A percentile compares a stretch with the other conserved stretches of the same genome.
Conservation (phyloP, 148 eudicot species). For the Bassia scoparia region DNA sequence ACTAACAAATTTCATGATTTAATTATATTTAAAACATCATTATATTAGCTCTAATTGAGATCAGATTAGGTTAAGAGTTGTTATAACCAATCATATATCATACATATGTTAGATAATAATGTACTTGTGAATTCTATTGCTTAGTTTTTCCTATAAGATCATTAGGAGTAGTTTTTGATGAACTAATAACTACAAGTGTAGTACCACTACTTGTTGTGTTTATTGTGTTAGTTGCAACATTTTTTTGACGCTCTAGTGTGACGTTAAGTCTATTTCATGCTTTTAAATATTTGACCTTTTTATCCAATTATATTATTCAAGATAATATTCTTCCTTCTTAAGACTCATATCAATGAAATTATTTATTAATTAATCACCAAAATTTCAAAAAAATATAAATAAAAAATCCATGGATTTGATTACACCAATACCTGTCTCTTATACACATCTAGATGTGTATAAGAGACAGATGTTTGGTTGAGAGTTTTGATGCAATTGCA, state of each 20-base stretch:
- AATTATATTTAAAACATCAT: background rate
- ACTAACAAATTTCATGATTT: background rate
- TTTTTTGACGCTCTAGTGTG: background rate
- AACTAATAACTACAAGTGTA: too few relatives aligned
- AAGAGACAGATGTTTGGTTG: too few relatives aligned
- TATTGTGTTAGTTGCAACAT: constrained; percentile 23
- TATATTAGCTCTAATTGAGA: background rate
- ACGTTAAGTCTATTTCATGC: constrained; percentile 1
- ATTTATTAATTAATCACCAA: too few relatives aligned
- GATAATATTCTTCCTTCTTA: background rate
- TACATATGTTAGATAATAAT: background rate
- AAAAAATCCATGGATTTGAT: too few relatives aligned
- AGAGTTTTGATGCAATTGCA: too few relatives aligned
- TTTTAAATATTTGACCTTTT: background rate
- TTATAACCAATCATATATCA: constrained; percentile 5
- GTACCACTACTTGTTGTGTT: background rate
- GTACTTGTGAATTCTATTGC: too few relatives aligned
- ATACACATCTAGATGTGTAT: too few relatives aligned
- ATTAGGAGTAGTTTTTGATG: background rate
- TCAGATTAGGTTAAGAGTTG: constrained; percentile 24
- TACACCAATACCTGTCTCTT: too few relatives aligned
- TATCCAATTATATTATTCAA: background rate
- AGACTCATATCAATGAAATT: too few relatives aligned
- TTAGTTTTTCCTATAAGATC: too few relatives aligned
- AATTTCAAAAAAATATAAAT: too few relatives aligned